Percentiles rank a stretch among this genome's conserved stretches.
Conservation (phyloP, 2,329 filamentous ascomycete genomes). For the Apiospora rasikravindrae region DNA sequence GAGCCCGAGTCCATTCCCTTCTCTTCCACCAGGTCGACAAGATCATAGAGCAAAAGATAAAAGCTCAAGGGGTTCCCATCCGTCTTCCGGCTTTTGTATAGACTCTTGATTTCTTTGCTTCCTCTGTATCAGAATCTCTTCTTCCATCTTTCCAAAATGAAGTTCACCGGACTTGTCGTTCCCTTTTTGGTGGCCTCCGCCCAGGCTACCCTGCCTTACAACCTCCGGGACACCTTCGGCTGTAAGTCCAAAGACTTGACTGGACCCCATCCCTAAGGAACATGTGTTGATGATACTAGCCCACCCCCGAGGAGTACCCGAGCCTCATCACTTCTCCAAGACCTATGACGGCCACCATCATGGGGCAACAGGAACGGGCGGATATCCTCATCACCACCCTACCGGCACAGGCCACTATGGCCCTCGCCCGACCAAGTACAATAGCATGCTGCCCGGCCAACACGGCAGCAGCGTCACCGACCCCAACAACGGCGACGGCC, state of each 20-base stretch:
- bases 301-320: background rate
- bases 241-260: background rate
- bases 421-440: background rate
- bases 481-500: background rate
- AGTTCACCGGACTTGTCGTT: constrained; percentile 3
- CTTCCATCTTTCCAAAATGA: background rate
- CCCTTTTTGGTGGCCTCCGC: background rate
- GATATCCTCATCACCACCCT: background rate
- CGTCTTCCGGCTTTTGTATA: background rate
- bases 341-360: background rate
- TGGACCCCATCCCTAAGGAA: background rate
- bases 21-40: background rate
- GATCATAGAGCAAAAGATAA: background rate
- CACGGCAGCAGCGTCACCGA: background rate
- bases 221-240: background rate
- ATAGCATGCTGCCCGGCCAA: background rate
- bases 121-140: background rate
- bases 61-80: background rate
- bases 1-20: background rate
- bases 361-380: background rate
- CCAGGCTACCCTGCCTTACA: constrained; percentile 5
- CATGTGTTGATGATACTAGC: background rate
- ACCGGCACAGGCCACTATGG: background rate
- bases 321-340: background rate
- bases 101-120: background rate